Evolutionary conservation across 2,329 filamentous ascomycete genomes (phyloP).

Genomic region (Torrubiellomyces zombiae): DNA sequence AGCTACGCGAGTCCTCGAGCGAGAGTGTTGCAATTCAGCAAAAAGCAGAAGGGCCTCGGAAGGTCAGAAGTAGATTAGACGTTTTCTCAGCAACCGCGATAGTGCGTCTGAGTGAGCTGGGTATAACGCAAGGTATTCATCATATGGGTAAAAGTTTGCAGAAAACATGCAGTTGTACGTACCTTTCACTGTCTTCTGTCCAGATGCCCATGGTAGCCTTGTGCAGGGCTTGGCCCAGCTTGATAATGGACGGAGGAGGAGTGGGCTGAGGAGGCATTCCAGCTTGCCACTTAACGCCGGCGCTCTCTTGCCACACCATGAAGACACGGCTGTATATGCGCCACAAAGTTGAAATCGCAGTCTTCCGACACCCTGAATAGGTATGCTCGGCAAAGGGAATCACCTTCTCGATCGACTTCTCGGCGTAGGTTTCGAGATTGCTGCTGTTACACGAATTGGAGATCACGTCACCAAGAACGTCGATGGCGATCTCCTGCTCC

Average conservation of each 20-base stretch:
- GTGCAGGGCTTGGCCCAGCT: slow-evolving; percentile 74
- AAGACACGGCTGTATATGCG: slow-evolving; percentile 84
- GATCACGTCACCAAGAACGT: slow-evolving; percentile 86
- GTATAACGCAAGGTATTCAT: slow-evolving; percentile 90
- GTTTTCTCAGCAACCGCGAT: slow-evolving; percentile 79
- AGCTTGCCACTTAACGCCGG: slow-evolving; percentile 70
- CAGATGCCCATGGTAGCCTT: slow-evolving; percentile 72
- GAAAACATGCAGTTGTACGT: slow-evolving; percentile 28
- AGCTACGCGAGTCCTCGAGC: slow-evolving; percentile 6
- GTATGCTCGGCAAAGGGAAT: slow-evolving; percentile 70
- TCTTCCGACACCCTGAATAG: slow-evolving; percentile 89
- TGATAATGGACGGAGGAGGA: slow-evolving; percentile 63
- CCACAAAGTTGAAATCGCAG: slow-evolving; percentile 81
- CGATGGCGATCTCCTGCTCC: slow-evolving; percentile 94
- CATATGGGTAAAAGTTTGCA: slow-evolving; percentile 30
- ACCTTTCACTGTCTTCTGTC: slow-evolving; percentile 87
- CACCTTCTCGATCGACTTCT: slow-evolving; percentile 72
- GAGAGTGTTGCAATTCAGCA: slow-evolving; percentile 77
- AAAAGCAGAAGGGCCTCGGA: slow-evolving; percentile 66
- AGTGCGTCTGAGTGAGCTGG: slow-evolving; percentile 98
- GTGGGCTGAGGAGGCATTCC: slow-evolving; percentile 70
- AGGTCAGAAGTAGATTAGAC: slow-evolving; percentile 24
- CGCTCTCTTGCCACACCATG: slow-evolving; percentile 61
- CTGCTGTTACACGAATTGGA: slow-evolving; percentile 67
- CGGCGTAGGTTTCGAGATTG: slow-evolving; percentile 61